Conservation (phyloP, 192 early-diverging fungal species). For the Coemansia sp. region DNA sequence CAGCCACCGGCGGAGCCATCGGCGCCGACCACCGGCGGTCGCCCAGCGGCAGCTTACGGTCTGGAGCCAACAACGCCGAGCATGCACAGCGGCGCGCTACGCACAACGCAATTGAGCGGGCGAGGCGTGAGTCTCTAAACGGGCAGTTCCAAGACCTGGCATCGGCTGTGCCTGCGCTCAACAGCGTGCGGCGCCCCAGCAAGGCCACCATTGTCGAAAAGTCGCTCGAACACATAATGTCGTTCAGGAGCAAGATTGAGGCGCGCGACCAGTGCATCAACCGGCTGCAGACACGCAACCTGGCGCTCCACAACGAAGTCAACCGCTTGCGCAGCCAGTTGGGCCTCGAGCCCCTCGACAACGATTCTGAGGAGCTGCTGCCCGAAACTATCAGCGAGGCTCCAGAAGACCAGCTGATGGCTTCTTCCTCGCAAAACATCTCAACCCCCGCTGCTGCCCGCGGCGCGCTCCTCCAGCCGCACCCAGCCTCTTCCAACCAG, state of each 20-base stretch:
- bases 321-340: slow-evolving; percentile 60
- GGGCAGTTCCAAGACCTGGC: slow-evolving; percentile 80
- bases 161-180: slow-evolving; percentile 71
- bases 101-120: slow-evolving; percentile 80
- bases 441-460: slow-evolving; percentile 1
- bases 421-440: not conserved
- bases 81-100: slow-evolving; percentile 67
- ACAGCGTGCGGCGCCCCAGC: slow-evolving; percentile 71
- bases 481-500: not conserved
- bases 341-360: slow-evolving; percentile 56
- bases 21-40: slow-evolving; percentile 44
- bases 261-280: slow-evolving; percentile 53
- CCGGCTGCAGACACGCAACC: slow-evolving; percentile 56
- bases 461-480: slow-evolving; percentile 6
- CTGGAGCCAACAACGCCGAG: slow-evolving; percentile 19
- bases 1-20: slow-evolving; percentile 27
- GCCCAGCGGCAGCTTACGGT: slow-evolving; percentile 25
- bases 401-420: slow-evolving; percentile 11
- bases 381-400: slow-evolving; percentile 16
- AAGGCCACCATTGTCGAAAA: slow-evolving; percentile 80
- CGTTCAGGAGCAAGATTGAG: slow-evolving; percentile 48
- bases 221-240: slow-evolving; percentile 67
- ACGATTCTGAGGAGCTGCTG: slow-evolving; percentile 13
- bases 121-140: slow-evolving; percentile 77
- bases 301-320: slow-evolving; percentile 60